These are phyloP conservation scores for Phytophthora sansomeana DNA, from an alignment of 352 stramenopile species.

Conservation along the genomic window DNA sequence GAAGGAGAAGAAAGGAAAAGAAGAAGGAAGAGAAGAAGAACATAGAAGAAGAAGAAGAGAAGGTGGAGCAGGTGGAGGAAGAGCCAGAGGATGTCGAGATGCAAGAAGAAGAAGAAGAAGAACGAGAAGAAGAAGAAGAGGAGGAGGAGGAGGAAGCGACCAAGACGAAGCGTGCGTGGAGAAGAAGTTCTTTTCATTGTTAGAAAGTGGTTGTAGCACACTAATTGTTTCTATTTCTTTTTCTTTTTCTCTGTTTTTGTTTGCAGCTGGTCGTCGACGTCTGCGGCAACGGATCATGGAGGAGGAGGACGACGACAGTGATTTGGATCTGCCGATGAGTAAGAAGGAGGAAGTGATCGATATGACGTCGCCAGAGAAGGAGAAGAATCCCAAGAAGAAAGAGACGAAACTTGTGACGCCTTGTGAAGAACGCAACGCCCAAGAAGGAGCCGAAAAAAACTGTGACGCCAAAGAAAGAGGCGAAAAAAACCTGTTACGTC, in stretches of 20 bases:
- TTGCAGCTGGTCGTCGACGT: conserved; percentile 60
- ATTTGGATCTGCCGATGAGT: conserved; percentile 42
- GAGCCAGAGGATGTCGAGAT: conserved; percentile 37
- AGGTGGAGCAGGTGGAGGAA: conserved; percentile 27
- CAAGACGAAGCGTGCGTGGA: conserved; percentile 52
- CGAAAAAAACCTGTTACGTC: not conserved
- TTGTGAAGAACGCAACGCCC: conserved; percentile 12
- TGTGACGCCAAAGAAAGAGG: not conserved
- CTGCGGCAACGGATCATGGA: conserved; percentile 68
- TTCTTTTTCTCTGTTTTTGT: conserved; percentile 4
- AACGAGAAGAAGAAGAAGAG: conserved; percentile 22
- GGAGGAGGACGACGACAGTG: conserved; percentile 64
- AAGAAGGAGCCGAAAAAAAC: conserved; percentile 15
- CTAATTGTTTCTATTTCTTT: conserved; percentile 1
- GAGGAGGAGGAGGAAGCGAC: conserved; percentile 30
- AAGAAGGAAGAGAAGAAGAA: conserved; percentile 16
- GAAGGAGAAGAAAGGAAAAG: conserved; percentile 4
- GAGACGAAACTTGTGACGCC: conserved; percentile 19
- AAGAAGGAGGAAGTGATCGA: conserved; percentile 50
- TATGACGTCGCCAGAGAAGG: conserved; percentile 37
- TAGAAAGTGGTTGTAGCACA: not conserved
- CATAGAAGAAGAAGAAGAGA: conserved; percentile 18
- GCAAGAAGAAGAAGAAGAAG: conserved; percentile 38
- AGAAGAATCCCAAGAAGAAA: conserved; percentile 35
- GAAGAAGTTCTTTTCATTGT: not conserved